Evolutionary conservation across 371 early-diverging fungal genomes (phyloP), one percentile per base, ranked within the genome.

Genomic region (Rhizopus arrhizus): DNA sequence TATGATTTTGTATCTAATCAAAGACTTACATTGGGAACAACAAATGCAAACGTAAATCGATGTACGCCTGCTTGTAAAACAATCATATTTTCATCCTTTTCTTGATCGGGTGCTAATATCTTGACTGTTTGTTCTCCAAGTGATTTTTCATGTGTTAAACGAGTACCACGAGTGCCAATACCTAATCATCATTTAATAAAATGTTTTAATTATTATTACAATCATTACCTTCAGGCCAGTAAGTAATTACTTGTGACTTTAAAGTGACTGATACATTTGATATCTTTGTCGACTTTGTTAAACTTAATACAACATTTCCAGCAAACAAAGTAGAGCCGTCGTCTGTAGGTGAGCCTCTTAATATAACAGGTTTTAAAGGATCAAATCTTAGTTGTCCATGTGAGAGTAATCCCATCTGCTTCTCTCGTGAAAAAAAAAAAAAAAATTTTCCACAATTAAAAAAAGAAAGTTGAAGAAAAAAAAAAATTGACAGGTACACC

Each of bases 41-140:
- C 69, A 56, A 77, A 77, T 3, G 66, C 69, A 68, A 77, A 77
- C 28, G 73, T 66, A 52, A 77, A 74, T 9, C 78, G 64, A 57
- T 77, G 78, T 4, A 61, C 68, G 49, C 78, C 78, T 9, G 70
- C 62, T 7, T 66, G 58, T 12, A 74, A 57, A 22, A 62, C 31
- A 7, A 62, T 52, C 7, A 61, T 56, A 8, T 61, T 50, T 15
- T 64, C 45, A 29, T 64, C 58, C 29, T 64, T 56, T 9, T 71
- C 66, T 34, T 57, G 51, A 13, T 60, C 54, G 38, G 72, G 55
- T 9, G 61, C 41, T 34, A 74, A 29, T 7, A 77, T 61, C 34
- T 69, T 59, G 45, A 71, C 11, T 2, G 56, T 69, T 35, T 77
- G 66, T 43, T 77, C 73, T 33, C 65, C 65, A 36, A 77, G 56